A percentile compares a stretch with the other conserved stretches of the same genome.
Evolutionary conservation across 805 yeast genomes (phyloP).

Genomic region (Wickerhamiella nectarea): DNA sequence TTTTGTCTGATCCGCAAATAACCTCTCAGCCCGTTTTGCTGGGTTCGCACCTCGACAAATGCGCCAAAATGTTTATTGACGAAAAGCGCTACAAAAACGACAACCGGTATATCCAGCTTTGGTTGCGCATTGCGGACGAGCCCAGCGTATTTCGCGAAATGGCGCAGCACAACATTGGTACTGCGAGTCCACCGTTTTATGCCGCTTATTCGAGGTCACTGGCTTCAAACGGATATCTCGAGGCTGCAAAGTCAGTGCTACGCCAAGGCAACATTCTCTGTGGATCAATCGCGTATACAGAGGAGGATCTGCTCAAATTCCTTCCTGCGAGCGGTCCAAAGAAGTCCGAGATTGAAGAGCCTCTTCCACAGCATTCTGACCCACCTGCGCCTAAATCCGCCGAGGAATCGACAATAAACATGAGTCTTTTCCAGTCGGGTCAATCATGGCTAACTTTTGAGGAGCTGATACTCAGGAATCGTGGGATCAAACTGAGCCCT

Average conservation of each 20-base stretch:
- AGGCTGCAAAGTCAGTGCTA: slow-evolving; percentile 48
- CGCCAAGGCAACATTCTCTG: slow-evolving; percentile 16
- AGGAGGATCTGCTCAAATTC: slow-evolving; percentile 33
- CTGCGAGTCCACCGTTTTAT: slow-evolving; percentile 51
- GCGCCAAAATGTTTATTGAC: slow-evolving; percentile 57
- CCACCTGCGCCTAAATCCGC: background rate
- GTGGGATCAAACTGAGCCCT: background rate
- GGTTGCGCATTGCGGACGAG: slow-evolving; percentile 63
- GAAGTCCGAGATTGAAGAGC: background rate
- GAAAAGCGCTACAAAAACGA: slow-evolving; percentile 62
- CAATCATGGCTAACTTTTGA: background rate
- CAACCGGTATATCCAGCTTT: slow-evolving; percentile 60
- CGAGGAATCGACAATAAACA: slow-evolving; percentile 2
- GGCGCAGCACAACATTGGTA: slow-evolving; percentile 59
- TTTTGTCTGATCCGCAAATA: slow-evolving; percentile 56
- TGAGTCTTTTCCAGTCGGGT: background rate
- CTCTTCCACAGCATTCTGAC: background rate
- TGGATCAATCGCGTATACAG: slow-evolving; percentile 23
- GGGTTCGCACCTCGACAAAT: slow-evolving; percentile 42
- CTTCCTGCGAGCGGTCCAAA: background rate
- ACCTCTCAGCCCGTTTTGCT: slow-evolving; percentile 12
- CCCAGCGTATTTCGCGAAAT: slow-evolving; percentile 65
- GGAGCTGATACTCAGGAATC: slow-evolving; percentile 4
- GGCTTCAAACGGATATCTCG: slow-evolving; percentile 35
- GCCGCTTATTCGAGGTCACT: slow-evolving; percentile 61